Base-by-base conservation (phyloP, 768 basidiomycete genomes). In the Mycena rebaudengoi region DNA sequence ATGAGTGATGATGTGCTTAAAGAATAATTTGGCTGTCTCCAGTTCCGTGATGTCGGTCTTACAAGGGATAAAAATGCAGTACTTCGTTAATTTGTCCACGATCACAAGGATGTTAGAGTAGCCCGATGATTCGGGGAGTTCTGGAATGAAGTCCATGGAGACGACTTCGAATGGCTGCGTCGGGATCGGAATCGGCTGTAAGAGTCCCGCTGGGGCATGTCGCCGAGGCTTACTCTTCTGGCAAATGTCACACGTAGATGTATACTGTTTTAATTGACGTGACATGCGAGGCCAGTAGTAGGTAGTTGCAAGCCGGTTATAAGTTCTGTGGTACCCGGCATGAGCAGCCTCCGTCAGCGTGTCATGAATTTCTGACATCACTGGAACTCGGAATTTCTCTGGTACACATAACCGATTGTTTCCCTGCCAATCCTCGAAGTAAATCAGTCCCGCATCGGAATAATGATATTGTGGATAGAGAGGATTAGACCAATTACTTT, bases 21-120 rank as follows among this genome's bases (percentile, higher is more conserved):
- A 62, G 33, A 62, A 55, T 3, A 62, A 25, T 30, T 56, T 13
- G 4, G 61, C 61, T 16, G 61, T 55, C 29, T 55, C 74, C 2
- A 29, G 28, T 5, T 79, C 65, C 5, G 64, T 69, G 25, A 77
- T 68, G 0, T 32, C 69, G 6, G 73, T 69, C 18, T 59, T 57
- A 33, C 68, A 60, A 3, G 82, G 80, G 20, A 83, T 74, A 67
- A 84, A 82, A 16, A 78, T 73, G 0, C 67, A 77, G 65, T 73
- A 75, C n/a, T n/a, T n/a, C n/a, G n/a, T n/a, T n/a, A n/a, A n/a
- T n/a, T n/a, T n/a, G n/a, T n/a, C n/a, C n/a, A 83, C 76, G 1
- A 84, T 70, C 0, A 80, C 77, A 13, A 78, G 65, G 0, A 78
- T 63, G 28, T 65, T 70, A 50, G 75, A 63, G 62, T 55, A 78